Base-by-base conservation (phyloP, 768 basidiomycete genomes). In the Suillus subaureus region DNA sequence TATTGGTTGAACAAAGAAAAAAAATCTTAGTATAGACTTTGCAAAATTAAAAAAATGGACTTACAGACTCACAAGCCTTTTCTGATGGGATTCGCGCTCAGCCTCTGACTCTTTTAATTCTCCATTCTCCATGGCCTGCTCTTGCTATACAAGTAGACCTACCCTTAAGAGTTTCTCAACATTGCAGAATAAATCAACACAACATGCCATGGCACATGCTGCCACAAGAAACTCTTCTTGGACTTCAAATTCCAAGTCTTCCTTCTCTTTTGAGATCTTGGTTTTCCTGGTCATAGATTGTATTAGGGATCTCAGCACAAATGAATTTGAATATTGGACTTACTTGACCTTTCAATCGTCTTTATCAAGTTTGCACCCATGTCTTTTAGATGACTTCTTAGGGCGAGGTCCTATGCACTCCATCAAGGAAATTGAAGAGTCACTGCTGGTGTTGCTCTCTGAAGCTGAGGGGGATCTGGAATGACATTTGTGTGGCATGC, bases 141-240 rank as follows among this genome's bases (percentile, higher is more conserved):
- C 62, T 26, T 63, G 62, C 26, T 33, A 18, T 1, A 54, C 8
- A 6, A 43, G 45, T 0, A 54, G 1, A 18, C 33, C 62, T 21
- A 63, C 62, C 28, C 40, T 33, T 23, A 63, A 8, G 9, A 63
- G 37, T 18, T 63, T 63, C 11, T 63, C 37, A 0, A 55, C 37
- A 2, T 63, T 63, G 33, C 62, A 63, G 28, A 63, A 63, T 4
- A 63, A 6, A 35, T 63, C 16, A 0, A 40, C 26, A 7, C 62
- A 63, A 39, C 16, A 8, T 55, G 62, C 23, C 12, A 63, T 55
- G 1, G 62, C 51, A 63, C 18, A 23, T 31, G 51, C 62, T 18
- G 62, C 62, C 0, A 15, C 26, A 2, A 52, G 49, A 3, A 3
- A 62, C 21, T 62, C 49, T 11, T 62, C 47, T 11, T 35, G 35